phyloP scores from a whole-genome alignment of 1,284 basidiomycete genomes.

The Ceratobasidium sp. region DNA sequence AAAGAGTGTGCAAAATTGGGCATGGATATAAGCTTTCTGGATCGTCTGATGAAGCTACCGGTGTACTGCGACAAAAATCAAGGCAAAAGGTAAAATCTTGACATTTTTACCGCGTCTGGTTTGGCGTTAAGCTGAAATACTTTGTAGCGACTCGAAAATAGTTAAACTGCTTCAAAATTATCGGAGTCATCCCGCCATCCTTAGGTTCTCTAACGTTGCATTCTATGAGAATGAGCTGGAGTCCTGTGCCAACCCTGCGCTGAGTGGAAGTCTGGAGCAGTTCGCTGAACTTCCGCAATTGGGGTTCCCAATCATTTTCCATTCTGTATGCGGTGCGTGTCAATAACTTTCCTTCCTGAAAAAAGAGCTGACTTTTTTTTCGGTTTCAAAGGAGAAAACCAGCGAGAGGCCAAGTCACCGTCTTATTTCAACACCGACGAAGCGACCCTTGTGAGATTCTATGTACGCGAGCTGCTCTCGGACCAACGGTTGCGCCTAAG shows the following conservation, averaged over 20 bases:
- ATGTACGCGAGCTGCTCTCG: conserved; percentile 56
- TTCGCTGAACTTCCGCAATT: conserved; percentile 52
- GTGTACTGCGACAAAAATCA: conserved; percentile 60
- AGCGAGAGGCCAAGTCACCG: conserved; percentile 68
- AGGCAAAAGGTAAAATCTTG: not conserved
- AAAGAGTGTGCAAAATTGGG: conserved; percentile 62
- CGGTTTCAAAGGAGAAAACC: conserved; percentile 59
- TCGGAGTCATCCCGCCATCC: conserved; percentile 66
- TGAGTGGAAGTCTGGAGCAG: conserved; percentile 56
- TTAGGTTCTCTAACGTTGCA: conserved; percentile 65
- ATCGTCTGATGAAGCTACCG: conserved; percentile 65
- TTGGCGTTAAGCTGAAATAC: not conserved
- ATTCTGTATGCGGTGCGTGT: conserved; percentile 60
- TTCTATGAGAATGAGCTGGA: conserved; percentile 66
- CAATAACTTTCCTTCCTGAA: not conserved
- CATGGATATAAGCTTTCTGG: conserved; percentile 65
- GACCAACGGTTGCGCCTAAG: conserved; percentile 54
- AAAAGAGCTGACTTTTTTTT: not conserved
- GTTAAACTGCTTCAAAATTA: conserved; percentile 69
- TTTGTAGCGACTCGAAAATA: conserved; percentile 56
- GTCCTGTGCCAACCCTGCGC: conserved; percentile 56
- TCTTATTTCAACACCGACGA: conserved; percentile 75
- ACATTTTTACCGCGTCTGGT: not conserved
- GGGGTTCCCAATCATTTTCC: conserved; percentile 69
- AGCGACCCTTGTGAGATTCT: conserved; percentile 63